Percentiles rank a stretch among this genome's conserved stretches.
Conservation (phyloP, 768 basidiomycete species). For the Plicaturopsis crispa region DNA sequence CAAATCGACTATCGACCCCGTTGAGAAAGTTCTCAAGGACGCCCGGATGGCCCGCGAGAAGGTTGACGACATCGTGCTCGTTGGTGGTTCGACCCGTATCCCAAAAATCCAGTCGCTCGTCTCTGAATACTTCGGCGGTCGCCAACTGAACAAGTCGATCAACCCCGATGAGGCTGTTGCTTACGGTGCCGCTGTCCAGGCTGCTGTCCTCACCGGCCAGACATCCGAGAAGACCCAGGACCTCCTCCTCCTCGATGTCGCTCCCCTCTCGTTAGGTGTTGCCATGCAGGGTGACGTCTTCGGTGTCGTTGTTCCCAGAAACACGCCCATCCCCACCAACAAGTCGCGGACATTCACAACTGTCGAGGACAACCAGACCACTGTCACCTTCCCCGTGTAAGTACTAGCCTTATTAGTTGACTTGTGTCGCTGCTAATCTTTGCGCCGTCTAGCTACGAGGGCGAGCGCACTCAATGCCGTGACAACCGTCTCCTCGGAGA, state of each 20-base stretch:
- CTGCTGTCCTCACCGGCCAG: conserved; percentile 96
- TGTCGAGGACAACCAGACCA: conserved; percentile 99
- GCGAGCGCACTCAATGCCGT: conserved; percentile 98
- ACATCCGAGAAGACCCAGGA: conserved; percentile 99
- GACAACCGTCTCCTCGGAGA: conserved; percentile 99
- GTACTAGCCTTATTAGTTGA: conserved; percentile 13
- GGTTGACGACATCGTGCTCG: conserved; percentile 98
- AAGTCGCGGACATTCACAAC: conserved; percentile 99
- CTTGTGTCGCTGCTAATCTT: background rate
- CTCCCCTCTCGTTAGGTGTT: conserved; percentile 97
- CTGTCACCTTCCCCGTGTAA: conserved; percentile 98
- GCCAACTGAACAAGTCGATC: conserved; percentile 99
- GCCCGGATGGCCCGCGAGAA: conserved; percentile 96
- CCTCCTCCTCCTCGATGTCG: conserved; percentile 96
- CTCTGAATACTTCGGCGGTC: conserved; percentile 96
- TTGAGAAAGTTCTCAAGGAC: conserved; percentile 98
- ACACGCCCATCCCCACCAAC: conserved; percentile 99
- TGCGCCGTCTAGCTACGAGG: conserved; percentile 69
- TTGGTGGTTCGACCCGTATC: conserved; percentile 99
- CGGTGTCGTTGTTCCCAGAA: conserved; percentile 98
- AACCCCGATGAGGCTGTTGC: conserved; percentile 99
- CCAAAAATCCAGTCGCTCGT: conserved; percentile 98
- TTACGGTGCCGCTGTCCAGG: conserved; percentile 99
- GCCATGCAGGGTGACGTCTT: conserved; percentile 99
- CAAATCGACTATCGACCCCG: conserved; percentile 97